These are phyloP conservation scores for Penicillium turbatum DNA, from an alignment of 495 filamentous ascomycete species.

Conservation along the genomic window DNA sequence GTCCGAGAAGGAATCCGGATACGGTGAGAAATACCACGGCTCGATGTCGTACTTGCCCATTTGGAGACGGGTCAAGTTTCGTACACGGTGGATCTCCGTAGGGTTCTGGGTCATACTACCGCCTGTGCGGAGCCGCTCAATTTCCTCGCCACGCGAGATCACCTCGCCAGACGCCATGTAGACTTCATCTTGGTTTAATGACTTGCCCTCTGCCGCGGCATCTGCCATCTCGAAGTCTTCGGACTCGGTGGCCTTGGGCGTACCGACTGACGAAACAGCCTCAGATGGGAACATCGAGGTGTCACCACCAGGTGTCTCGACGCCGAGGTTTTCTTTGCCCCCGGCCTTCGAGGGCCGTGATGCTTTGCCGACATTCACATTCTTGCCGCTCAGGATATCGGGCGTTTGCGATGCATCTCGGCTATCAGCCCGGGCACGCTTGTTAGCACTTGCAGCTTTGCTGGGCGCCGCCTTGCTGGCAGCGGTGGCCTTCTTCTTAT, in stretches of 20 bases:
- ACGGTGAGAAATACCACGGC: conserved; percentile 98
- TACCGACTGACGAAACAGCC: conserved; percentile 47
- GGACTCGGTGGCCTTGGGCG: conserved; percentile 51
- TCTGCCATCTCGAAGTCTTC: conserved; percentile 64
- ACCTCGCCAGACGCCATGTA: conserved; percentile 36
- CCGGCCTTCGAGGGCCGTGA: conserved; percentile 53
- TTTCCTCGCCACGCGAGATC: conserved; percentile 87
- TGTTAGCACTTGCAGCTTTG: conserved; percentile 43
- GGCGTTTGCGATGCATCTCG: conserved; percentile 58
- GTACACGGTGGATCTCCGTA: conserved; percentile 91
- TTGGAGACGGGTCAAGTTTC: conserved; percentile 87
- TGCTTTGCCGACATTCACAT: conserved; percentile 43
- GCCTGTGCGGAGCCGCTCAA: conserved; percentile 86
- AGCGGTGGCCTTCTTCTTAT: conserved; percentile 58
- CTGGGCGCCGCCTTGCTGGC: conserved; percentile 41
- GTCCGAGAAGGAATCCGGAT: conserved; percentile 81
- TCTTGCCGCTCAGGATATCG: conserved; percentile 50
- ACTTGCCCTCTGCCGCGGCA: conserved; percentile 44
- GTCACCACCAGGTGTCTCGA: conserved; percentile 33
- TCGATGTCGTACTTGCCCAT: conserved; percentile 90
- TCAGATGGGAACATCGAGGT: conserved; percentile 45
- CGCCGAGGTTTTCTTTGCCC: conserved; percentile 57
- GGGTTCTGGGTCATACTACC: conserved; percentile 99
- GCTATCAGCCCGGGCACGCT: conserved; percentile 47
- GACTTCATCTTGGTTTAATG: conserved; percentile 32